Conservation (phyloP, 768 basidiomycete genomes). For the Suillus occidentalis region DNA sequence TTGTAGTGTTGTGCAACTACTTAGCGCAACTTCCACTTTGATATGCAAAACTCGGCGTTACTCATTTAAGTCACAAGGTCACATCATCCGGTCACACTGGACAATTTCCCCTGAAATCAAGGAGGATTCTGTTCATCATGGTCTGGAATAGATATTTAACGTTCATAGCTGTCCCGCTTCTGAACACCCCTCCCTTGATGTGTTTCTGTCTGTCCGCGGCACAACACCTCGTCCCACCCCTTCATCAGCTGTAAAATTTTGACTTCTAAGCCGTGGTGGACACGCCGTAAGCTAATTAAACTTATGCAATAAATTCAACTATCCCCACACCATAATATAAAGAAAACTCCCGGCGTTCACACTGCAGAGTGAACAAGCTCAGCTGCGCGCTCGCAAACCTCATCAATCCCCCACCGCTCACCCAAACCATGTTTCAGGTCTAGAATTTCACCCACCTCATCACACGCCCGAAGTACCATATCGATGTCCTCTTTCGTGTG, state of each 20-base stretch:
- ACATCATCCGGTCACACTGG: background rate
- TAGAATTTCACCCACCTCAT: conserved; percentile 87
- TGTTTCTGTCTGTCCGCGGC: background rate
- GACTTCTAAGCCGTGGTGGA: background rate
- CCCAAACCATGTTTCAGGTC: conserved; percentile 81
- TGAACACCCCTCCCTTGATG: background rate
- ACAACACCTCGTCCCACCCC: background rate
- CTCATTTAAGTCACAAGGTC: background rate
- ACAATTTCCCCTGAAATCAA: background rate
- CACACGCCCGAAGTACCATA: conserved; percentile 77
- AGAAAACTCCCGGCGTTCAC: conserved; percentile 9
- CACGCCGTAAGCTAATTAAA: background rate
- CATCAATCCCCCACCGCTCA: conserved; percentile 79
- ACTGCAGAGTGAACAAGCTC: conserved; percentile 59
- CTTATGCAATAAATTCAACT: background rate
- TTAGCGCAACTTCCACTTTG: background rate
- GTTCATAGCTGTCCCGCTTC: background rate
- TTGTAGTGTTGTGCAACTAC: background rate
- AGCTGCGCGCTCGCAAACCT: conserved; percentile 67
- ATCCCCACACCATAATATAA: background rate
- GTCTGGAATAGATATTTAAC: background rate
- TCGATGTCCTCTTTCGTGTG: conserved; percentile 99
- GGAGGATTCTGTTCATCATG: background rate
- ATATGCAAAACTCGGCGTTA: background rate
- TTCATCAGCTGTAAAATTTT: background rate